Evolutionary conservation across 163 green algal genomes (phyloP).

Genomic region (Dunaliella salina): DNA sequence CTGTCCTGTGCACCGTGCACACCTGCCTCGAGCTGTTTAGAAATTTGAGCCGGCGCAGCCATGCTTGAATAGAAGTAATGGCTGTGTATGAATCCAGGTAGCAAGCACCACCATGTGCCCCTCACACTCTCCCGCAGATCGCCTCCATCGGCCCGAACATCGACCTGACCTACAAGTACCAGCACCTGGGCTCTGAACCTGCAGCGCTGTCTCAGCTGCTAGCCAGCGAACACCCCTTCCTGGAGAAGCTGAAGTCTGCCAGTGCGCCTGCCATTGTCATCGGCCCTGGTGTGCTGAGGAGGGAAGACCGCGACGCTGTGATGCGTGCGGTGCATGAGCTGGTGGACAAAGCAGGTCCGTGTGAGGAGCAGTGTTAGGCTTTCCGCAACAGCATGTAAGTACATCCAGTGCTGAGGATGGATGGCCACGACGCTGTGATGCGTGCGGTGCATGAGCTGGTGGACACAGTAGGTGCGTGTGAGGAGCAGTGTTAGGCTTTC

Average conservation of each 20-base stretch:
- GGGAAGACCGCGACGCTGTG: slow-evolving; percentile 71
- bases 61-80: too few species aligned
- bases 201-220: slow-evolving; percentile 62
- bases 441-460: slow-evolving; percentile 68
- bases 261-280: slow-evolving; percentile 81
- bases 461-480: slow-evolving; percentile 46
- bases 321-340: slow-evolving; percentile 73
- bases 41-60: too few species aligned
- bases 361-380: neutral
- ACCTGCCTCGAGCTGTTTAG: too few species aligned
- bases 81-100: too few species aligned
- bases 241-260: slow-evolving; percentile 65
- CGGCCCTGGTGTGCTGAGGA: slow-evolving; percentile 75
- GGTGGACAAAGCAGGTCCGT: slow-evolving; percentile 51
- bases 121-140: slow-evolving; percentile 39
- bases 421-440: slow-evolving; percentile 74
- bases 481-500: neutral
- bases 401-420: slow-evolving; percentile 71
- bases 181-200: slow-evolving; percentile 75
- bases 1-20: too few species aligned
- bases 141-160: slow-evolving; percentile 65
- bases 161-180: slow-evolving; percentile 88
- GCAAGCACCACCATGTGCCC: too few species aligned
- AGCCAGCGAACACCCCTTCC: slow-evolving; percentile 50
- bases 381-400: too few species aligned